phyloP scores from a whole-genome alignment of 345 rosid species.

The Anastatica hierochuntica region DNA sequence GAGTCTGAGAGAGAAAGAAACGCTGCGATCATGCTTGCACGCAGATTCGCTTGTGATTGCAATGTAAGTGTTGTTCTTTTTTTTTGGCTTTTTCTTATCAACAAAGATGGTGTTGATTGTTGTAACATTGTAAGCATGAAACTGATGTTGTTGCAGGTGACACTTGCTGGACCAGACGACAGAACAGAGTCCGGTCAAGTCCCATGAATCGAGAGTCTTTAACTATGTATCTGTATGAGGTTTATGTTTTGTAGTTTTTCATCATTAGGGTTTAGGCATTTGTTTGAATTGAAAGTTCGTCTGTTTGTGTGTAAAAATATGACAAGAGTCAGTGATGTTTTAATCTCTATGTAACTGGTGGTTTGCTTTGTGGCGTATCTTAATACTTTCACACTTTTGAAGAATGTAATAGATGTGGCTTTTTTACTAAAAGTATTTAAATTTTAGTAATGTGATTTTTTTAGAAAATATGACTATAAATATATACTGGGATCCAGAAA shows the following conservation, averaged over 20 bases:
- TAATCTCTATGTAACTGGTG: constrained; percentile 6
- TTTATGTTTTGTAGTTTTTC: too few relatives aligned
- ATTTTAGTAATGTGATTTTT: not conserved
- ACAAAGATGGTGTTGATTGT: not conserved
- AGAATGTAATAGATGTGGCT: not conserved
- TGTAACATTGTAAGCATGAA: too few relatives aligned
- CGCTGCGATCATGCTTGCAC: constrained; percentile 85
- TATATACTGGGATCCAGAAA: too few relatives aligned
- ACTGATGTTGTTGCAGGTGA: constrained; percentile 21
- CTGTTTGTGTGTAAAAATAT: constrained; percentile 24
- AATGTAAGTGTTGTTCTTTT: constrained; percentile 47
- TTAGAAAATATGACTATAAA: too few relatives aligned
- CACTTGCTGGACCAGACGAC: constrained; percentile 31
- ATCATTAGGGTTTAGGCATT: too few relatives aligned
- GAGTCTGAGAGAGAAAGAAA: constrained; percentile 87
- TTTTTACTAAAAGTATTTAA: not conserved
- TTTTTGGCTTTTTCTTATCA: not conserved
- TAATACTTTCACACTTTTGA: constrained; percentile 7
- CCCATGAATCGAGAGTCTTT: not conserved
- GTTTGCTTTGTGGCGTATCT: constrained; percentile 6
- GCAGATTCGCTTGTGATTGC: constrained; percentile 93
- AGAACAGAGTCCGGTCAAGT: constrained; percentile 18
- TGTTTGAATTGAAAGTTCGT: constrained; percentile 11
- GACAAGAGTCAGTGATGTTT: constrained; percentile 1
- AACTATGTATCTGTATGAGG: constrained; percentile 5